Evolutionary conservation across 2,329 filamentous ascomycete genomes (phyloP).

Genomic region (Trichoderma koningiopsis): DNA sequence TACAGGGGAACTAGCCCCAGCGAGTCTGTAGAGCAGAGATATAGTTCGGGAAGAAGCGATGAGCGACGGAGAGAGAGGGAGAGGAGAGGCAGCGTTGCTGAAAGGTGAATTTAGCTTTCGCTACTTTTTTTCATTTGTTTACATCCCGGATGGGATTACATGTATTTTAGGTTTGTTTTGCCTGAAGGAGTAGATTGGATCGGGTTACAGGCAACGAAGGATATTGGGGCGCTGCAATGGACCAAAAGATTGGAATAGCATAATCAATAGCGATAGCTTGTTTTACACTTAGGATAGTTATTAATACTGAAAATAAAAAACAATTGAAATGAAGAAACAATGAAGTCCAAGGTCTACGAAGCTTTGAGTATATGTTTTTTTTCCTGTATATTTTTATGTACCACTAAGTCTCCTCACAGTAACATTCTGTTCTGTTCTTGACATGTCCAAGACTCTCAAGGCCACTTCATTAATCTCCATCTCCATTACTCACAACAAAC

Average conservation of each 20-base stretch:
- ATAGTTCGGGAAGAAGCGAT: neutral
- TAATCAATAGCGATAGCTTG: slow-evolving; percentile 7
- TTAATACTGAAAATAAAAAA: neutral
- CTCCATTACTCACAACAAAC: neutral
- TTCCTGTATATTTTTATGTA: neutral
- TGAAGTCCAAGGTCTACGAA: neutral
- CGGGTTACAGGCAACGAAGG: neutral
- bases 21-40: neutral
- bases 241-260: slow-evolving; percentile 12
- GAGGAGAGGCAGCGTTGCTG: neutral
- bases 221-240: neutral
- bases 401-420: neutral
- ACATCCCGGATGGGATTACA: neutral
- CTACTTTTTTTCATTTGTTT: neutral
- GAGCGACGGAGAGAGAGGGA: slow-evolving; percentile 9
- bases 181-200: neutral
- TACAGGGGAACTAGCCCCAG: neutral
- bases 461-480: neutral
- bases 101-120: neutral
- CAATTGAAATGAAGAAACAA: neutral
- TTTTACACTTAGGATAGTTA: slow-evolving; percentile 4
- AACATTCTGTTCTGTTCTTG: neutral
- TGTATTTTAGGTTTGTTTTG: neutral
- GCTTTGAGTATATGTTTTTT: neutral
- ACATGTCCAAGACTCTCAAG: neutral